Conservation (phyloP, 495 filamentous ascomycete genomes). For the Articulospora tetracladia region DNA sequence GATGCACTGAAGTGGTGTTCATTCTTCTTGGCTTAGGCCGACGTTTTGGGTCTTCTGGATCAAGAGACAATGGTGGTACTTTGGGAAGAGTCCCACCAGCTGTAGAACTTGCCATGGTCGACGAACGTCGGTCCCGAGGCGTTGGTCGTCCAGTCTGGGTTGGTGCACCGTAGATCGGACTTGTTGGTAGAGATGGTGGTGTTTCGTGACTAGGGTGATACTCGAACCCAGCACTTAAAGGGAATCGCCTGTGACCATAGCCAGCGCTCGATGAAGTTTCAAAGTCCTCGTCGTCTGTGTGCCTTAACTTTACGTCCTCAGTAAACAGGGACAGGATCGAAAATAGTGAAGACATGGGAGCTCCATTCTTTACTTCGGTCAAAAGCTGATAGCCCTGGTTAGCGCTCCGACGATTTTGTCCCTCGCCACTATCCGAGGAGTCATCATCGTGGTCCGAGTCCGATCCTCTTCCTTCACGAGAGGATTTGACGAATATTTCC, state of each 20-base stretch:
- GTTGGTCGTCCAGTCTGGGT: conserved; percentile 2
- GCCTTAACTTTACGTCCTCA: conserved; percentile 80
- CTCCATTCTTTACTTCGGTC: conserved; percentile 96
- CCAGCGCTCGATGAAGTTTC: conserved; percentile 18
- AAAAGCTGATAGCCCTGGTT: conserved; percentile 86
- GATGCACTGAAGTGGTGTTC: conserved; percentile 77
- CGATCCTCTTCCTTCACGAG: conserved; percentile 47
- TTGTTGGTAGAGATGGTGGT: conserved; percentile 27
- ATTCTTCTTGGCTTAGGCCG: conserved; percentile 39
- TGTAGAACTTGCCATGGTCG: conserved; percentile 22
- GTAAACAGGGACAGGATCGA: conserved; percentile 96
- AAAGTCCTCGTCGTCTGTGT: conserved; percentile 55
- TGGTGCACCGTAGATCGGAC: conserved; percentile 22
- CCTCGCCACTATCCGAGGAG: conserved; percentile 26
- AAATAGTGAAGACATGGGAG: conserved; percentile 97
- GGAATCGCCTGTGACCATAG: conserved; percentile 10
- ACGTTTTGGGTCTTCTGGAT: conserved; percentile 34
- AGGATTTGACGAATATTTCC: conserved; percentile 96
- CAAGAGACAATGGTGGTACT: conserved; percentile 75
- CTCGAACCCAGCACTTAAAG: conserved; percentile 18
- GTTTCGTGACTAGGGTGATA: conserved; percentile 21
- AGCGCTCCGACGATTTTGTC: conserved; percentile 31
- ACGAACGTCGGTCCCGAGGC: conserved; percentile 17
- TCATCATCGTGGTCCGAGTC: conserved; percentile 28
- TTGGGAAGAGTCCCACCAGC: conserved; percentile 34